Evolutionary conservation across 352 stramenopile species (phyloP).

Genomic region (Phytophthora palmivora): DNA sequence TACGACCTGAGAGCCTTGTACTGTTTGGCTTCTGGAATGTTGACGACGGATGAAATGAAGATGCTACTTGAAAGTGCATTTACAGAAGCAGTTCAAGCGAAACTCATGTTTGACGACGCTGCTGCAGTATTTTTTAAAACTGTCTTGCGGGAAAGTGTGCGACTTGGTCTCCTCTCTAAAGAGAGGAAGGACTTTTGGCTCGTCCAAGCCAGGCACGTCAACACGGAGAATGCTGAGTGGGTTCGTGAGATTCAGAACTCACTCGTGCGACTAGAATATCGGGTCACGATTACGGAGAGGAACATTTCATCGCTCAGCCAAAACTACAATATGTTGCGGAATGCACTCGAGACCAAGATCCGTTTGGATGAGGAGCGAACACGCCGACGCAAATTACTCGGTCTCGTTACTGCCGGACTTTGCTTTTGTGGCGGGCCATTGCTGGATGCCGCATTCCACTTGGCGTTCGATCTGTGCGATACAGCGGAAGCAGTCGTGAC

Average conservation of each 20-base stretch:
- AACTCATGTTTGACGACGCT: conserved; percentile 40
- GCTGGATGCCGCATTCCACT: neutral
- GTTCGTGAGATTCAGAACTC: conserved; percentile 35
- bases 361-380: neutral
- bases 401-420: neutral
- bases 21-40: neutral
- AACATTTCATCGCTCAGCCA: conserved; percentile 12
- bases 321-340: conserved; percentile 2
- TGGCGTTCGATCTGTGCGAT: conserved; percentile 1
- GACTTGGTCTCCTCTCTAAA: no score
- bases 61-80: conserved; percentile 1
- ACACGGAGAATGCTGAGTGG: conserved; percentile 40
- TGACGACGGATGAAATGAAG: conserved; percentile 8
- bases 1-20: conserved; percentile 10
- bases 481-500: neutral
- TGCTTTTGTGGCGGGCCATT: no score
- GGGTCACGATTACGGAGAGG: neutral
- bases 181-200: no score
- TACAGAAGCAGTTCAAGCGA: conserved; percentile 10
- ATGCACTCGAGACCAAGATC: conserved; percentile 4
- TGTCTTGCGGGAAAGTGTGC: conserved; percentile 29
- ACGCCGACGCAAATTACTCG: conserved; percentile 1
- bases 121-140: conserved; percentile 40
- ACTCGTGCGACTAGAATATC: conserved; percentile 11
- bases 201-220: conserved; percentile 35